Evolutionary conservation across 1,139 yeast genomes (phyloP).

Genomic region (Arxiozyma slooffiae): DNA sequence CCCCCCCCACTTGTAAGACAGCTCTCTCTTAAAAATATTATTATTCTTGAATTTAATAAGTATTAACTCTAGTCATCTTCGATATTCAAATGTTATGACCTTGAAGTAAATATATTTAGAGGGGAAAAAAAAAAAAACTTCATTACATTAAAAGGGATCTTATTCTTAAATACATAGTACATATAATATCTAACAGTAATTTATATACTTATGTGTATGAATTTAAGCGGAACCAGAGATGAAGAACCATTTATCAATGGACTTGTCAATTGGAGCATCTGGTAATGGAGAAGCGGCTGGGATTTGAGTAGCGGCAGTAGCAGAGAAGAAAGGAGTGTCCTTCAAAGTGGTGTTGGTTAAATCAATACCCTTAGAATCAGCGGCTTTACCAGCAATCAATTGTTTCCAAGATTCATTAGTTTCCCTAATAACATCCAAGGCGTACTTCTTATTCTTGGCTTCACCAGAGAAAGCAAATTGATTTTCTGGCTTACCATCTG

Average conservation of each 20-base stretch:
- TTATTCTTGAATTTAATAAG: no score
- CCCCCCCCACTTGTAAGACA: no score
- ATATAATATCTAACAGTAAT: not conserved
- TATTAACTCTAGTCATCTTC: no score
- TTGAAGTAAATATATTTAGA: no score
- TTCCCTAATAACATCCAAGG: slow-evolving; percentile 60
- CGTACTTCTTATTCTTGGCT: slow-evolving; percentile 62
- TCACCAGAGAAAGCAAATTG: slow-evolving; percentile 78
- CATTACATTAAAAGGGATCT: not conserved
- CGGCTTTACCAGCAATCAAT: slow-evolving; percentile 43
- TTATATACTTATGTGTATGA: not conserved
- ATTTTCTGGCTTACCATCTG: slow-evolving; percentile 85
- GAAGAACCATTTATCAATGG: slow-evolving; percentile 98
- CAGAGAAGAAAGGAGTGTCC: slow-evolving; percentile 44
- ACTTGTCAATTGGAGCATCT: slow-evolving; percentile 92
- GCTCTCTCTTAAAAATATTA: no score
- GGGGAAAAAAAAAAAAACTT: not conserved
- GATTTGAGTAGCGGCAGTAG: slow-evolving; percentile 41
- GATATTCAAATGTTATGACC: no score
- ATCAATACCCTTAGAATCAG: slow-evolving; percentile 41
- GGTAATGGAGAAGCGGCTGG: slow-evolving; percentile 64
- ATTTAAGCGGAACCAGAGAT: slow-evolving; percentile 71
- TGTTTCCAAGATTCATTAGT: slow-evolving; percentile 66
- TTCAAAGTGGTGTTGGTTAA: slow-evolving; percentile 67
- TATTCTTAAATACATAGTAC: not conserved